Base-by-base conservation (phyloP, 1,139 yeast species). In the Scheffersomyces stambukii region DNA sequence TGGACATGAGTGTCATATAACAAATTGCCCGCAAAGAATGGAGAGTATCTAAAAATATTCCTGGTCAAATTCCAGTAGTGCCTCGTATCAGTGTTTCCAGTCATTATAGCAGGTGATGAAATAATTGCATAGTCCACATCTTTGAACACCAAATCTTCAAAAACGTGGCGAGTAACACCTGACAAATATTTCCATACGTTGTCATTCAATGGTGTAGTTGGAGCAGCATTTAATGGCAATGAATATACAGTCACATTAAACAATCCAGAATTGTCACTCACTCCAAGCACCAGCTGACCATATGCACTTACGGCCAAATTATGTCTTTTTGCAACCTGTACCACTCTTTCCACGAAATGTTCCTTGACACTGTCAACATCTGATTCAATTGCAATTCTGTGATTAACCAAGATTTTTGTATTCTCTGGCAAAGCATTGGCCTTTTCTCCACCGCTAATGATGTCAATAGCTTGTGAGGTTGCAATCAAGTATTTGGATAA, bases 71-170 rank as follows among this genome's bases (percentile, higher is more conserved):
- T 56, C 89, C 93, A 83, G 58, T 82, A 85, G 50, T 75, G 72
- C 48, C 75, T 72, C 6, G 95, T 85, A 51, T 86, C 96, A 3
- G 96, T 86, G 54, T 85, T 86, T 18, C 84, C 95, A 5, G 84
- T 69, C 75, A 82, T 73, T 29, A 83, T 49, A 12, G 74, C 62
- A 8, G 95, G 93, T 2, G 88, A 60, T 13, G 76, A 61, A 29
- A 81, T 62, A 18, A 78, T 57, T 15, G 75, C 64, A 23, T 62
- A 50, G 8, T 47, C 49, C 18, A 55, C 33, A 19, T 60, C 54
- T 7, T 63, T 56, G 43, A 49, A 53, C 4, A 63, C 64, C 41
- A 62, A 49, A 26, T 63, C 68, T 38, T 68, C 71, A 32, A 56
- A 50, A 22, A 70, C 63, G 37, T 65, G 69, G 42, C 71, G 57